Evolutionary conservation across 768 basidiomycete genomes (phyloP).

Genomic region (Dioszegia aurantiaca): DNA sequence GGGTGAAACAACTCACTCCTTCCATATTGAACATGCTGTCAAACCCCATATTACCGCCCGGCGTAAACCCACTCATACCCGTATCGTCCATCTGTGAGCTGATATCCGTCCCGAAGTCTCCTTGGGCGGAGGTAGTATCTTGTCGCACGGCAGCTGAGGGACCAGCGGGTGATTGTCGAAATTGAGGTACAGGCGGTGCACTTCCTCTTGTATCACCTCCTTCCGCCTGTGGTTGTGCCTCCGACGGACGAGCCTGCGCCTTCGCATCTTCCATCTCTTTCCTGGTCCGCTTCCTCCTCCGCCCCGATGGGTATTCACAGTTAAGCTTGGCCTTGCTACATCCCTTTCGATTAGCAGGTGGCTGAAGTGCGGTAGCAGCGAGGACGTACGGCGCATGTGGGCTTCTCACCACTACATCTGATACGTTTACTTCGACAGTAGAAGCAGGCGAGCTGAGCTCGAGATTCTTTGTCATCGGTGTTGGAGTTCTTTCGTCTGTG

Average conservation of each 20-base stretch:
- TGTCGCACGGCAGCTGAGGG: background rate
- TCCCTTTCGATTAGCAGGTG: slow-evolving; percentile 12
- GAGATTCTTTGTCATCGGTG: slow-evolving; percentile 17
- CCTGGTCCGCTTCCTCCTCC: slow-evolving; percentile 45
- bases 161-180: background rate
- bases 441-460: slow-evolving; percentile 41
- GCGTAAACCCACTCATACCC: background rate
- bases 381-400: slow-evolving; percentile 27
- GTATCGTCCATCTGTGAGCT: background rate
- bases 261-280: slow-evolving; percentile 50
- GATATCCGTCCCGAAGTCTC: background rate
- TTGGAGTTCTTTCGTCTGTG: background rate
- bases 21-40: background rate
- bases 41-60: slow-evolving; percentile 3
- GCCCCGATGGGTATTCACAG: slow-evolving; percentile 46
- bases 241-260: background rate
- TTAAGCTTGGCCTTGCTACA: slow-evolving; percentile 35
- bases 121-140: too few relatives aligned
- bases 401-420: slow-evolving; percentile 35
- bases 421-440: slow-evolving; percentile 39
- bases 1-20: background rate
- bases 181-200: background rate
- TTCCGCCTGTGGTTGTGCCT: too few relatives aligned
- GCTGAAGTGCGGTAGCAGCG: slow-evolving; percentile 2
- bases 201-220: too few relatives aligned